These are phyloP conservation scores for Talaromyces sp. DNA, from an alignment of 2,329 filamentous ascomycete species.

Conservation along the genomic window DNA sequence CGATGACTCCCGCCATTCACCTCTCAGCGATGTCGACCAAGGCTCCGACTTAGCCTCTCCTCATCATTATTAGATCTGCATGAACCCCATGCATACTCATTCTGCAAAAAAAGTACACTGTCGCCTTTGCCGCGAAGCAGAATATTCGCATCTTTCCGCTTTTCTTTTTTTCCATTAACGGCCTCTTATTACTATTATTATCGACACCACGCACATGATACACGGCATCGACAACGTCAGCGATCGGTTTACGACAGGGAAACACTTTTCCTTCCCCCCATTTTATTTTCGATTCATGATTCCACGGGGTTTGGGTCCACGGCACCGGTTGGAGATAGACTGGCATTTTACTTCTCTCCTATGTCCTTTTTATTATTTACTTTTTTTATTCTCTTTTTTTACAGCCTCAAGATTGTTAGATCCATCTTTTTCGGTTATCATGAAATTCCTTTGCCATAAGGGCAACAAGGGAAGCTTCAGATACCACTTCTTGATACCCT, in stretches of 20 bases:
- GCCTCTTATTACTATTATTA: constrained; percentile 15
- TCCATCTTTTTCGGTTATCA: neutral
- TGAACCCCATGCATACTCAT: no score
- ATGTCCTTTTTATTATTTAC: constrained; percentile 13
- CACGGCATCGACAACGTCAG: constrained; percentile 23
- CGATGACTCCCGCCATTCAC: constrained; percentile 37
- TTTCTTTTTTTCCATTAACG: constrained; percentile 3
- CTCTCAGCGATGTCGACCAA: constrained; percentile 39
- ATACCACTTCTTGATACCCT: constrained; percentile 37
- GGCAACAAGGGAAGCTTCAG: constrained; percentile 18
- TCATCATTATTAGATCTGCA: constrained; percentile 22
- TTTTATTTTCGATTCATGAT: constrained; percentile 17
- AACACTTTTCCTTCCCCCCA: constrained; percentile 1
- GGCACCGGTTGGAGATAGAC: constrained; percentile 23
- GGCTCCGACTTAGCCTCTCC: constrained; percentile 32
- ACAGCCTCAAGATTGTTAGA: constrained; percentile 10
- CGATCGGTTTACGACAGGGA: constrained; percentile 25
- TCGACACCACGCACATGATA: constrained; percentile 11
- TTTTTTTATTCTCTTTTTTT: constrained; percentile 7
- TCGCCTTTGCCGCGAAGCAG: no score
- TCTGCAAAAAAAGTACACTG: no score
- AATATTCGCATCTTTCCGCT: neutral
- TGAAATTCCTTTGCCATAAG: constrained; percentile 7
- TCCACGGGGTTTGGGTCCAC: constrained; percentile 19
- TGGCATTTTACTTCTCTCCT: constrained; percentile 20